phyloP scores from a whole-genome alignment of 176 grass and related monocot species.

The Triticum dicoccoides region DNA sequence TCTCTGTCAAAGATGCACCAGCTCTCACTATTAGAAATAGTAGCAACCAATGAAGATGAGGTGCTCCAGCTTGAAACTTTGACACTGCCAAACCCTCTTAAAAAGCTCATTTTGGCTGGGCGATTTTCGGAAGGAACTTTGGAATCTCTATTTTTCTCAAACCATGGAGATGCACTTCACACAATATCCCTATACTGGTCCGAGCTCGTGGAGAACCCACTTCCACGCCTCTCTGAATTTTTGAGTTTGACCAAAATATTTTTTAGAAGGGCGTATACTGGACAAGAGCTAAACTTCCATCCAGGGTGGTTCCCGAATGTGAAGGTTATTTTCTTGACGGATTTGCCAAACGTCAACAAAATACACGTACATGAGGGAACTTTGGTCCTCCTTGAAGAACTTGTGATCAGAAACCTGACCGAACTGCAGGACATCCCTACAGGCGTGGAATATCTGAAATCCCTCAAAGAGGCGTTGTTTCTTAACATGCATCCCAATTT shows the following conservation, averaged over 20 bases:
- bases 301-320: constrained; percentile 25
- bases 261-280: constrained; percentile 8
- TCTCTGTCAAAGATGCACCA: constrained; percentile 14
- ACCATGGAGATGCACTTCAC: neutral
- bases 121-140: neutral
- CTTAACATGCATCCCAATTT: neutral
- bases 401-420: neutral
- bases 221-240: constrained; percentile 4
- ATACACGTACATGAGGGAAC: constrained; percentile 24
- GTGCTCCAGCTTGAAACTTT: constrained; percentile 28
- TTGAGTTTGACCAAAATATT: neutral
- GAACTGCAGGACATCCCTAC: neutral
- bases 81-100: neutral
- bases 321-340: neutral
- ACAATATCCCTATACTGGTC: constrained; percentile 26
- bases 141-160: constrained; percentile 12
- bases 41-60: too few species aligned
- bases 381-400: neutral
- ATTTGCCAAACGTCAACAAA: neutral
- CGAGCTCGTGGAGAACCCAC: neutral
- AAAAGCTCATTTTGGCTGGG: neutral
- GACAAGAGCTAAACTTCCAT: constrained; percentile 5
- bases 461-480: neutral
- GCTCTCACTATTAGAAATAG: constrained; percentile 23
- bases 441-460: too few species aligned